Base-by-base conservation (phyloP, 345 rosid species). In the Populus pruinosa region DNA sequence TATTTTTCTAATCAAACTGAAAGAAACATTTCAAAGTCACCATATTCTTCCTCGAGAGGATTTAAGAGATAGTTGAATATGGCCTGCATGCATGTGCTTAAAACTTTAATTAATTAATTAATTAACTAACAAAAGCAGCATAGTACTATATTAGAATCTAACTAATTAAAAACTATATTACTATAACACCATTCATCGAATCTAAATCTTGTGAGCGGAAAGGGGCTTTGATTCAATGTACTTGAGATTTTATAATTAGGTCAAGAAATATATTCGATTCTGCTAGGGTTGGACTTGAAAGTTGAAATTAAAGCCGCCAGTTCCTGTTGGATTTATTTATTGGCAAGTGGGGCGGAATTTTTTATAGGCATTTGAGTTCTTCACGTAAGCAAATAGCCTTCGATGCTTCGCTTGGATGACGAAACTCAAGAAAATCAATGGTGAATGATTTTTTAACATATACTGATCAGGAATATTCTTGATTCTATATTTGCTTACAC, bases 191-290 rank as follows among this genome's bases (percentile, higher is more conserved):
- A 74, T 74, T 74, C 36, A 62, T 14, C 35, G 55, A 63, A 41
- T 41, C 25, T 25, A 31, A 14, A 4, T n/a, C 7, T 27, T 11
- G 17, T 14, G 14, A 29, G 20, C 16, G 27, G 16, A 8, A 31
- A 43, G 67, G 33, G 23, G 16, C 6, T 63, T 8, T 47, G 75
- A 25, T 78, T 63, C 80, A 78, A 78, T 71, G 80, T 13, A 44
- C 49, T 44, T 44, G 3, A 12, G 74, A 77, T 41, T 59, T 7
- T 61, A 61, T 56, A 33, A 4, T 0, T 39, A 6, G 21, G 6
- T 31, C 59, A 65, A 8, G 47, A 25, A 23, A 50, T 49, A 36
- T 38, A 67, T 76, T 76, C 53, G 66, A 14, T 25, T 43, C 77
- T 17, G 20, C 10, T 31, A 27, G 31, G 5, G 11, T 36, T 8